phyloP scores from a whole-genome alignment of 805 yeast genomes.

The Ascoidea tarda region DNA sequence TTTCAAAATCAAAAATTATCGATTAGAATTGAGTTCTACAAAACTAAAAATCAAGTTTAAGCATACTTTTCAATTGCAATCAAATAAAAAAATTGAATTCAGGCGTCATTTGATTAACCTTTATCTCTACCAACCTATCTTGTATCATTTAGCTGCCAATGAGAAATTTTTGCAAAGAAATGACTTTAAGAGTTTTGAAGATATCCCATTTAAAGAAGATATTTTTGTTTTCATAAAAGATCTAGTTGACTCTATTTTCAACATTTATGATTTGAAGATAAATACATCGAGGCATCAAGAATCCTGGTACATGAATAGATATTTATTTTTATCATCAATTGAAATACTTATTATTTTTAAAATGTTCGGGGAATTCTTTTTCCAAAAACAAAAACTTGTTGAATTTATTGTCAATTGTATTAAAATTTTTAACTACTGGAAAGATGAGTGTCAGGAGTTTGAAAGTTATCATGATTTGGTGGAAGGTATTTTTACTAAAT shows the following conservation, averaged over 20 bases:
- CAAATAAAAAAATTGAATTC: no score
- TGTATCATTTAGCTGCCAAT: no score
- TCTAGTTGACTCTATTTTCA: no score
- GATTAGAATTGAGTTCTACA: neutral
- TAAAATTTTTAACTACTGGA: conserved; percentile 7
- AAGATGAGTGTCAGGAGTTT: conserved; percentile 6
- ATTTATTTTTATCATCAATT: conserved; percentile 6
- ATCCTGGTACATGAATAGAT: conserved; percentile 9
- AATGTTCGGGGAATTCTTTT: conserved; percentile 9
- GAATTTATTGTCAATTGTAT: conserved; percentile 2
- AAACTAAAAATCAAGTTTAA: neutral
- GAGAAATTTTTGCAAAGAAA: no score
- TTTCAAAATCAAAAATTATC: neutral
- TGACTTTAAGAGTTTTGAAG: no score
- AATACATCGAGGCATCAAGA: conserved; percentile 3
- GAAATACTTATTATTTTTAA: conserved; percentile 8
- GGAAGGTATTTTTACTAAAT: neutral
- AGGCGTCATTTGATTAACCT: no score
- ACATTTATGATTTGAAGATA: neutral
- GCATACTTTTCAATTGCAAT: no score
- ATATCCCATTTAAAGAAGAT: no score
- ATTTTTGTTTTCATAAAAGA: no score
- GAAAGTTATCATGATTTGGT: neutral
- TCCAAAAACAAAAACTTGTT: conserved; percentile 2
- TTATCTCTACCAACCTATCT: no score